Percentiles rank a stretch among this genome's conserved stretches.
Conservation (phyloP, 139 green algal genomes). For the Asterochloris erici region DNA sequence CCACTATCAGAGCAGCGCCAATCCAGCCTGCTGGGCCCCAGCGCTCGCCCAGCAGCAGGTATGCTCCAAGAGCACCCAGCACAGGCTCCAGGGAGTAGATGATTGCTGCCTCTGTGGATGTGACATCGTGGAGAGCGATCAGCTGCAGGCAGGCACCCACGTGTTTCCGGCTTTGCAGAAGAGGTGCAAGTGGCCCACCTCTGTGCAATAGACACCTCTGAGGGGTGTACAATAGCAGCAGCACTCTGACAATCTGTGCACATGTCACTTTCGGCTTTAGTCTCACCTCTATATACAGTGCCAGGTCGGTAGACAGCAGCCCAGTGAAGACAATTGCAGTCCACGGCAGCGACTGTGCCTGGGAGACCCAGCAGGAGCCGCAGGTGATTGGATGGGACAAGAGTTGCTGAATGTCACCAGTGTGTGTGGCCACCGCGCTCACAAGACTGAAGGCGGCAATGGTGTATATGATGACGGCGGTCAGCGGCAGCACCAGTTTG, state of each 20-base stretch:
- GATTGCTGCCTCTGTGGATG: constrained; percentile 56
- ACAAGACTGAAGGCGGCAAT: constrained; percentile 27
- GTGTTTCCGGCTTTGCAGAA: no score
- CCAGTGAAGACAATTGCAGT: constrained; percentile 49
- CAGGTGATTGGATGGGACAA: neutral
- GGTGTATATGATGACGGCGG: constrained; percentile 40
- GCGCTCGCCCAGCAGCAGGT: constrained; percentile 58
- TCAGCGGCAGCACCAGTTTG: constrained; percentile 36
- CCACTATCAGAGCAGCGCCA: constrained; percentile 60
- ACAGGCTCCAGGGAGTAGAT: constrained; percentile 72
- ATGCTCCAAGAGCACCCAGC: constrained; percentile 51
- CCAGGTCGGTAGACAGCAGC: constrained; percentile 63
- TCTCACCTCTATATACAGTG: constrained; percentile 58
- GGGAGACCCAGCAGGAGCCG: neutral
- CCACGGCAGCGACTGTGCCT: constrained; percentile 26
- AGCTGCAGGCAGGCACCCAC: constrained; percentile 48
- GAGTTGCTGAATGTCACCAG: constrained; percentile 10
- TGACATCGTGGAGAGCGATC: constrained; percentile 63
- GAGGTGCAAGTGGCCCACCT: no score
- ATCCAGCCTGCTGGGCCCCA: constrained; percentile 55
- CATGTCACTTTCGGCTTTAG: neutral
- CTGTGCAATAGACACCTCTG: no score
- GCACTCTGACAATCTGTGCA: no score
- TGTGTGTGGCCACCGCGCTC: constrained; percentile 14
- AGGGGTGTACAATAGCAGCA: no score